Evolutionary conservation across 2,329 filamentous ascomycete genomes (phyloP), one percentile per base, ranked within the genome.

Genomic region (Xylariaceae sp.): DNA sequence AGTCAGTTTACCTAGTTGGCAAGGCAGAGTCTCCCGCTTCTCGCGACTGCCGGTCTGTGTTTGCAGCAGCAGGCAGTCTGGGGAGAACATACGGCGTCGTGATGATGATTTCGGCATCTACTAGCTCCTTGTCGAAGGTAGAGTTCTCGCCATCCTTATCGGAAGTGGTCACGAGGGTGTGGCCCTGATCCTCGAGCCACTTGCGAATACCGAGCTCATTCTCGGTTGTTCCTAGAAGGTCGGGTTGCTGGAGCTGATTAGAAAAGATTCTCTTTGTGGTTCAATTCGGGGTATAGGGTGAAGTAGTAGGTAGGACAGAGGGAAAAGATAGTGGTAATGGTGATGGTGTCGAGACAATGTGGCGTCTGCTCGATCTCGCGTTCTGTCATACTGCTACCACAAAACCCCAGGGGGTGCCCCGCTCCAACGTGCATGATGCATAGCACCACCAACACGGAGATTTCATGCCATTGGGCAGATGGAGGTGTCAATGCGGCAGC

Each of bases 31-130:
- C 23, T 51, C 45, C 45, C 10, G 47, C 54, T 37, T 56, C 35
- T 18, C 17, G 35, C 42, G 50, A n/a, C 47, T 15, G 47, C 35
- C 53, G 30, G 39, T 39, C 48, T 42, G 30, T 49, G 48, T 8
- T 23, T 54, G 56, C 54, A 57, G 59, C 11, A 59, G 55, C 62
- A 60, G 62, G 62, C 47, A 50, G 56, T 59, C 45, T 68, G 53
- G 51, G 67, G 67, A 68, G 64, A 13, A 68, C 82, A 63, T 77
- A 96, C 89, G 94, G 94, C 60, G 94, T 99, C 69, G 94, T 99
- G 79, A 99, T 97, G 84, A 99, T 97, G 77, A 99, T 83, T 78
- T 99, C 94, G 64, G 94, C 92, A 74, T 97, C 94, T 63, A 94
- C 92, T 57, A 99, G 85, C 80, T 99, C 91, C 81, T 92, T 84